Evolutionary conservation across 75 land plant species (phyloP).

Genomic region (Pinus albicaulis): DNA sequence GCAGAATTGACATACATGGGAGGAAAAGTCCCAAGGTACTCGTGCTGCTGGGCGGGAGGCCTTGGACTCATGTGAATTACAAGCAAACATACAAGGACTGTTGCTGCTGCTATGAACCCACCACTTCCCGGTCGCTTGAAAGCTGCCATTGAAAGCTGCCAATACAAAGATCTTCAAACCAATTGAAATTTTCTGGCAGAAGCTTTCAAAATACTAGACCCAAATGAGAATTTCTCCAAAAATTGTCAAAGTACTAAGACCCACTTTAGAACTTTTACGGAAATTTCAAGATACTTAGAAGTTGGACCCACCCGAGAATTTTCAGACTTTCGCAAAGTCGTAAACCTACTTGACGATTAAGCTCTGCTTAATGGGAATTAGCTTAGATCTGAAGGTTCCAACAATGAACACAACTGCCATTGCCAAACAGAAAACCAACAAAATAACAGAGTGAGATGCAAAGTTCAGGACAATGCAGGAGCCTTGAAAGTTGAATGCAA

Average conservation of each 20-base stretch:
- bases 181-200: neutral
- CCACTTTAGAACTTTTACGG: neutral
- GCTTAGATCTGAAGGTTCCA: neutral
- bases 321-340: neutral
- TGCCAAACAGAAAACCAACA: neutral
- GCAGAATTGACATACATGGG: neutral
- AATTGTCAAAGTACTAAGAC: neutral
- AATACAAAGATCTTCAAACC: neutral
- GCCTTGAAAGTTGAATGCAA: neutral
- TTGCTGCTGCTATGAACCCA: slow-evolving; percentile 9
- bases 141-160: neutral
- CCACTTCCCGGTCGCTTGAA: slow-evolving; percentile 2
- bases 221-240: neutral
- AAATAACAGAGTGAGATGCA: neutral
- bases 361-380: neutral
- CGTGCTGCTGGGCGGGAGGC: neutral
- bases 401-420: neutral
- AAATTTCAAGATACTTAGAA: no score
- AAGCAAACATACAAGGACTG: slow-evolving; percentile 12
- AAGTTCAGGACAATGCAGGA: neutral
- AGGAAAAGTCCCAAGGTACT: neutral
- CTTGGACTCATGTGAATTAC: neutral
- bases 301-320: neutral
- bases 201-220: neutral
- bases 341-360: no score